Conservation (phyloP, 2,329 filamentous ascomycete genomes). For the Fusarium bactridioides region DNA sequence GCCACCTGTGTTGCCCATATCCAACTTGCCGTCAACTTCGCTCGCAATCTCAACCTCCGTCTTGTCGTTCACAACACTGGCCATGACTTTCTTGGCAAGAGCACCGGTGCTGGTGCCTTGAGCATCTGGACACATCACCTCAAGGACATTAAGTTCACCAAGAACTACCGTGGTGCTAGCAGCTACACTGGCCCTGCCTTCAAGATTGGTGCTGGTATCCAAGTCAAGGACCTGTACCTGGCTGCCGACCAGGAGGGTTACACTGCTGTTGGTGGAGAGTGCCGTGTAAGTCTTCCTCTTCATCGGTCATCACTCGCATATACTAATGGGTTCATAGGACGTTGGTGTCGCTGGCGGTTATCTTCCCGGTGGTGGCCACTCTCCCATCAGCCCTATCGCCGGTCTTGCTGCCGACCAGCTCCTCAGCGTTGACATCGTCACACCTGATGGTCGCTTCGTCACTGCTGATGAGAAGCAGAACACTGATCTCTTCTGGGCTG, state of each 20-base stretch:
- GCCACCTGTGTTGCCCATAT: conserved; percentile 54
- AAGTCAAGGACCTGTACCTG: conserved; percentile 55
- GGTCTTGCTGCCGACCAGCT: conserved; percentile 68
- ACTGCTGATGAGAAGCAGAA: conserved; percentile 53
- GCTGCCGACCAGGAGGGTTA: conserved; percentile 56
- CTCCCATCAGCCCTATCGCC: conserved; percentile 57
- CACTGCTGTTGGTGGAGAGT: conserved; percentile 63
- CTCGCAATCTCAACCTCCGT: conserved; percentile 55
- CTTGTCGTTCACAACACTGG: conserved; percentile 60
- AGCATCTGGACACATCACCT: conserved; percentile 52
- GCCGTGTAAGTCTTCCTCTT: conserved; percentile 32
- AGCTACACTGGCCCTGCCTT: conserved; percentile 60
- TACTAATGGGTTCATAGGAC: conserved; percentile 37
- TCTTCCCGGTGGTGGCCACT: conserved; percentile 67
- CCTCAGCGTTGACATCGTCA: conserved; percentile 63
- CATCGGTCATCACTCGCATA: fast-evolving
- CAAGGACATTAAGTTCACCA: conserved; percentile 52
- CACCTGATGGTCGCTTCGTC: conserved; percentile 55
- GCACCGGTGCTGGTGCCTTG: conserved; percentile 59
- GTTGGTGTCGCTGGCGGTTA: conserved; percentile 69
- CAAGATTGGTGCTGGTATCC: conserved; percentile 62
- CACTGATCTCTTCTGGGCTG: conserved; percentile 67
- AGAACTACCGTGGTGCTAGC: conserved; percentile 48
- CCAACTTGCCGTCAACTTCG: conserved; percentile 57
- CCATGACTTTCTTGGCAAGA: conserved; percentile 63